Base-by-base conservation (phyloP, 2,329 filamentous ascomycete species). In the Colletotrichum sp. region DNA sequence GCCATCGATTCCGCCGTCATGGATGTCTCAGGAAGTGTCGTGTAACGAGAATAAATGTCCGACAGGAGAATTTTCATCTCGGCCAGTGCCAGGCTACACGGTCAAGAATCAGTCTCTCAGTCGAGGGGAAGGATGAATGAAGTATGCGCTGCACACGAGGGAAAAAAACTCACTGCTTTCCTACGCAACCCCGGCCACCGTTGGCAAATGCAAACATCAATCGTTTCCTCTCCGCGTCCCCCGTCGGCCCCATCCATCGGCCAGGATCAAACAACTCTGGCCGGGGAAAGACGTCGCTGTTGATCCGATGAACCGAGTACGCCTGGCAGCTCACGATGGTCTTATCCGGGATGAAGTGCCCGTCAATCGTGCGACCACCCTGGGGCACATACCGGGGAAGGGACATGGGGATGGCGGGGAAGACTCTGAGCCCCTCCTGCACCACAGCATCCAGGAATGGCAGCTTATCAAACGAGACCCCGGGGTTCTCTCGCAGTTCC, bases 201-300 rank as follows among this genome's bases (percentile, higher is more conserved):
- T 87, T 90, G 8, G 92, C 89, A 85, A 94, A 94, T 0, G 93
- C 90, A 85, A 93, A 94, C 80, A 93, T 90, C 9, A 91, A 80
- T 59, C 90, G 86, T 79, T 90, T 90, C 73, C 91, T 88, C 80
- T 96, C 94, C 75, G 93, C 89, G 79, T 96, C 95, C 3, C 95
- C 95, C 62, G 93, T 90, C 11, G 90, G 88, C 19, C 90, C 92
- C 78, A 98, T 90, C 96, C 96, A 98, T 79, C 96, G 90, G 72
- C 96, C 94, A 0, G 96, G 96, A 67, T 93, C 89, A 81, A 96
- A 98, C 8, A 84, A 85, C 76, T 98, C 94, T 0, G 96, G 94
- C 59, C 96, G 90, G 1, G 93, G 92, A 82, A 98, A 99, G 2
- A 95, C 93, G 72, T 92, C 89, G 13, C 85, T 82, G 78, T 93